Conservation (phyloP, 2,329 filamentous ascomycete species). For the Didymella segeticola region DNA sequence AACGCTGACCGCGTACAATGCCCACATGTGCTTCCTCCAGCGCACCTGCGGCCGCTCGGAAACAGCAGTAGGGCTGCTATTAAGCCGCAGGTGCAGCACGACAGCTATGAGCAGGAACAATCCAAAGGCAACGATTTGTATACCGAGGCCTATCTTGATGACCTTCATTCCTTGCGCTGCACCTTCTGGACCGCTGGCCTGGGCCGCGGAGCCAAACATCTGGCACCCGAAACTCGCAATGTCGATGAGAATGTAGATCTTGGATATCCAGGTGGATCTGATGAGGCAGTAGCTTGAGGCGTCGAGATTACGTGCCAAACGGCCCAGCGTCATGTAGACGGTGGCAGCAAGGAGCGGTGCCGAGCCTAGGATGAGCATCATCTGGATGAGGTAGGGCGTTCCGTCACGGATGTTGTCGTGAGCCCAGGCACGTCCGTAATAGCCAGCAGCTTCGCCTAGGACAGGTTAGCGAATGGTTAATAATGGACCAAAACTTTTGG, state of each 20-base stretch:
- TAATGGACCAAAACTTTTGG: too few relatives aligned
- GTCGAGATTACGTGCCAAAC: conserved; percentile 50
- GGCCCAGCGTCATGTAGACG: conserved; percentile 58
- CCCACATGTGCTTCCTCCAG: conserved; percentile 22
- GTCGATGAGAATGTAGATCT: conserved; percentile 30
- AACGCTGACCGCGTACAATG: conserved; percentile 23
- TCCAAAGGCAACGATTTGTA: conserved; percentile 23
- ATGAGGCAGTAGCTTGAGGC: conserved; percentile 50
- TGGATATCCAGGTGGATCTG: conserved; percentile 38
- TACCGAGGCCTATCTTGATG: conserved; percentile 20
- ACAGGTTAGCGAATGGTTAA: neutral
- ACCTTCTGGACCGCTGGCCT: conserved; percentile 18
- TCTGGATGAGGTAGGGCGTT: conserved; percentile 51
- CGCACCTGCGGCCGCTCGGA: conserved; percentile 7
- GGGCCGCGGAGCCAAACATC: conserved; percentile 27
- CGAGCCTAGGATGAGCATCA: conserved; percentile 54
- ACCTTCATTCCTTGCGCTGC: conserved; percentile 12
- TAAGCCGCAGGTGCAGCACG: conserved; percentile 19
- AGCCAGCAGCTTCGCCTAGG: conserved; percentile 28
- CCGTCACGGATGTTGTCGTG: conserved; percentile 21
- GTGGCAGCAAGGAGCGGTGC: conserved; percentile 59
- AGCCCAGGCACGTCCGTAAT: conserved; percentile 25
- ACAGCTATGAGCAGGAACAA: conserved; percentile 21
- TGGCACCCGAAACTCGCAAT: conserved; percentile 27
- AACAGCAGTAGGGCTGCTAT: conserved; percentile 10